Evolutionary conservation across 805 yeast species (phyloP).

Genomic region (Kuraishia capsulata): DNA sequence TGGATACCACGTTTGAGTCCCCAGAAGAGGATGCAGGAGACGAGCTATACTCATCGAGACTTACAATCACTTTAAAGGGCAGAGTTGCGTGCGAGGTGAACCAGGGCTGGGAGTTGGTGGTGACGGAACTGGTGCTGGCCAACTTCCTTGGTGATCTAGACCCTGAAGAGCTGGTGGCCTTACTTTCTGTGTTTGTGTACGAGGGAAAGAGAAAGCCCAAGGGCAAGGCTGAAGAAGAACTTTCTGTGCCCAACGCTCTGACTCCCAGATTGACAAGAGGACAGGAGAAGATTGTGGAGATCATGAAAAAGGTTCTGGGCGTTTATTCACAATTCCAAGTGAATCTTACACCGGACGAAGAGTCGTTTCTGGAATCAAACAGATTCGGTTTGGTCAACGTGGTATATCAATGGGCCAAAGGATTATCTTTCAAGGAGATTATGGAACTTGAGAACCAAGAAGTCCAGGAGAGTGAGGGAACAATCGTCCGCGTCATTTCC

Average conservation of each 20-base stretch:
- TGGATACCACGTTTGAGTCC: conserved; percentile 16
- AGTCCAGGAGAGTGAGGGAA: conserved; percentile 62
- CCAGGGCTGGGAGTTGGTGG: conserved; percentile 81
- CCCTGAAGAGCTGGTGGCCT: conserved; percentile 94
- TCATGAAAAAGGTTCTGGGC: conserved; percentile 52
- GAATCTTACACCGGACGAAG: conserved; percentile 73
- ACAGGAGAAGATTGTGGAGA: conserved; percentile 53
- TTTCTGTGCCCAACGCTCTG: conserved; percentile 20
- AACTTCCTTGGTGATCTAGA: conserved; percentile 90
- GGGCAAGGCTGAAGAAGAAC: conserved; percentile 37
- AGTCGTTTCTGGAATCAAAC: conserved; percentile 71
- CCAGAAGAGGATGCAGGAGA: neutral
- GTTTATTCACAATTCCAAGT: conserved; percentile 65
- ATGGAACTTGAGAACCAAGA: conserved; percentile 74
- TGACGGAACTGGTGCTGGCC: conserved; percentile 85
- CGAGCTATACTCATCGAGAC: conserved; percentile 8
- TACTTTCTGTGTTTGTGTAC: conserved; percentile 84
- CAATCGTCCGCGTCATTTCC: conserved; percentile 92
- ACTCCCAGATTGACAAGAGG: conserved; percentile 81
- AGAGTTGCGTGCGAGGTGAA: conserved; percentile 89
- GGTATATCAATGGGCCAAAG: conserved; percentile 97
- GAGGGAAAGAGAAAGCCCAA: conserved; percentile 59
- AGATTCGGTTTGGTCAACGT: conserved; percentile 89
- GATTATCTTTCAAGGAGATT: conserved; percentile 82
- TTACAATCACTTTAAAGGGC: conserved; percentile 80